Base-by-base conservation (phyloP, 179 eudicot genomes). In the Pouteria campechiana region DNA sequence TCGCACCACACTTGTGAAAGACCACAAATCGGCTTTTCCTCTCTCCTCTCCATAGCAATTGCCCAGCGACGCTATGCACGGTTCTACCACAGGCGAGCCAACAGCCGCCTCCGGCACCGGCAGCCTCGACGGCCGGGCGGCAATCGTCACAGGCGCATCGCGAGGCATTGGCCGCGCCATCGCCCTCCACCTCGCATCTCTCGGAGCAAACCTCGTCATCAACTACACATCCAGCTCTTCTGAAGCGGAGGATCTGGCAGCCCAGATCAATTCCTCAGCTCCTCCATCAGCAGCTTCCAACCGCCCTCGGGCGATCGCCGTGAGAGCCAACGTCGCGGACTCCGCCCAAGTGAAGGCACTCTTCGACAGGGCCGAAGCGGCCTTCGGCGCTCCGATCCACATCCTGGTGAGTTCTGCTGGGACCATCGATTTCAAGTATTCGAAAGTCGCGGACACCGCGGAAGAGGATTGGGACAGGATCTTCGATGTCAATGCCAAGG, bases 91-190 rank as follows among this genome's bases (percentile, higher is more conserved):
- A n/a, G n/a, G n/a, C n/a, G 2, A 22, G 6, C 6, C 6, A 22
- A 21, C 32, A 3, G 4, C 37, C 46, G 24, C 50, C 41, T 12
- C 56, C 70, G 6, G n/a, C n/a, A n/a, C n/a, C n/a, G n/a, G n/a
- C n/a, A n/a, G n/a, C n/a, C 76, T 82, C 8, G 44, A 47, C 12
- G 81, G 56, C 50, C 65, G 87, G 6, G 79, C 74, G 17, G 96
- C 94, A 0, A 75, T 87, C 0, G 73, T 87, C 32, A 87, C 90
- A 5, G 94, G 96, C 14, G 67, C 72, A 3, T 87, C 96, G 3
- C 74, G 82, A 0, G 94, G 94, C 1, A 79, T 83, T 2, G 96
- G 97, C 32, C 73, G 75, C 25, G 81, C 72, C 54, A 73, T 88
- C 23, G 55, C 82, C 6, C 50, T 70, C 31, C 87, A 77, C 41